These are phyloP conservation scores for Coemansia guatemalensis DNA, from an alignment of 192 early-diverging fungal genomes.

Conservation along the genomic window DNA sequence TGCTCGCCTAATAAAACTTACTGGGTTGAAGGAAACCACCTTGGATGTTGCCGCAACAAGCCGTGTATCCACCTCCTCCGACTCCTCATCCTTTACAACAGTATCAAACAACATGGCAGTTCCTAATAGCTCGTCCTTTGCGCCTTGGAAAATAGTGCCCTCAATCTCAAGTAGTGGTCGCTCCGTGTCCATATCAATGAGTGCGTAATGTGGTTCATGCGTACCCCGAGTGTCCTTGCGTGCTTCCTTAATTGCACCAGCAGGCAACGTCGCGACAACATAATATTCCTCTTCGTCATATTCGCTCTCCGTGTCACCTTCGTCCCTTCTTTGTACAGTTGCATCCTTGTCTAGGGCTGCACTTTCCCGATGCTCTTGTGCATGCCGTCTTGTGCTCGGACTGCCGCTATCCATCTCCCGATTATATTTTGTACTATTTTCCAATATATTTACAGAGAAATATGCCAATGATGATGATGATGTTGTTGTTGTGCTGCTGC, in stretches of 20 bases:
- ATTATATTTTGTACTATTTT: too few relatives aligned
- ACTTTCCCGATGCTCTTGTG: too few relatives aligned
- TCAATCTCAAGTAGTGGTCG: conserved; percentile 44
- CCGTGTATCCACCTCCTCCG: conserved; percentile 12
- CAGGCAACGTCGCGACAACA: conserved; percentile 32
- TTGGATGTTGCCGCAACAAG: conserved; percentile 29
- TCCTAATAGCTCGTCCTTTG: conserved; percentile 38
- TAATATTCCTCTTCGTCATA: conserved; percentile 38
- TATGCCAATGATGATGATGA: too few relatives aligned
- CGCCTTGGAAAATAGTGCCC: conserved; percentile 33
- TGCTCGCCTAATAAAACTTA: conserved; percentile 14
- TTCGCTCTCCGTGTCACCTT: conserved; percentile 16
- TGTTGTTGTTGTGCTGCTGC: too few relatives aligned
- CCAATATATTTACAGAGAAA: too few relatives aligned
- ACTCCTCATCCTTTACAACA: conserved; percentile 5
- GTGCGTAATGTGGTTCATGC: conserved; percentile 24
- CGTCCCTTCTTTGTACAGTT: not conserved
- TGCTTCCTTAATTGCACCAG: conserved; percentile 5
- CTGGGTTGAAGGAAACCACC: conserved; percentile 29
- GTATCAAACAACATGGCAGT: conserved; percentile 39
- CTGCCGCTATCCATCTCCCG: too few relatives aligned
- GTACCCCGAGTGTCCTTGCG: not conserved
- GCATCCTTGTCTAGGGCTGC: too few relatives aligned
- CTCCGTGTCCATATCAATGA: conserved; percentile 41
- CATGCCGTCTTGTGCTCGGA: too few relatives aligned